Conservation (phyloP, 768 basidiomycete species). For the Krasilnikovozyma curviuscula region DNA sequence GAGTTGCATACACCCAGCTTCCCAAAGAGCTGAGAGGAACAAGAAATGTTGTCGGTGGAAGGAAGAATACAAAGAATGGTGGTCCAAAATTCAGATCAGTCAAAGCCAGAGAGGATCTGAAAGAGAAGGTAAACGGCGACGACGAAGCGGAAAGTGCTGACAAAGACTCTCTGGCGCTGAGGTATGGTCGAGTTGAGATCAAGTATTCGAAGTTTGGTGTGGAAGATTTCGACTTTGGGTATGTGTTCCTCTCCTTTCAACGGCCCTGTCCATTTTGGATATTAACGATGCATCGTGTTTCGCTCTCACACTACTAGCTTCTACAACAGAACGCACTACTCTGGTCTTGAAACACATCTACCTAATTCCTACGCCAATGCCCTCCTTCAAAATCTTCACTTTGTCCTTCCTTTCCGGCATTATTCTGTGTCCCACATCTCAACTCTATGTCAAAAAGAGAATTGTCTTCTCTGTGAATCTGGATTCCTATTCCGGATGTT, state of each 20-base stretch:
- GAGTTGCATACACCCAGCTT: slow-evolving; percentile 68
- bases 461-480: slow-evolving; percentile 84
- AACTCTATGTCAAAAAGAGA: slow-evolving; percentile 67
- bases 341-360: slow-evolving; percentile 91
- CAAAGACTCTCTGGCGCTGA: slow-evolving; percentile 37
- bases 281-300: background rate
- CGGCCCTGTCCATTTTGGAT: background rate
- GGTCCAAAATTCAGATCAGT: slow-evolving; percentile 31
- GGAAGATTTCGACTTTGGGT: slow-evolving; percentile 98
- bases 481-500: slow-evolving; percentile 91
- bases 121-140: slow-evolving; percentile 58
- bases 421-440: slow-evolving; percentile 84
- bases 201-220: slow-evolving; percentile 97
- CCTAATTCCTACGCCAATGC: slow-evolving; percentile 92
- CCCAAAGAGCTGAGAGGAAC: slow-evolving; percentile 69
- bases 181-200: slow-evolving; percentile 85
- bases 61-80: slow-evolving; percentile 31
- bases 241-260: slow-evolving; percentile 16
- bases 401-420: slow-evolving; percentile 50
- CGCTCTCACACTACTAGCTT: slow-evolving; percentile 36
- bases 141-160: slow-evolving; percentile 30
- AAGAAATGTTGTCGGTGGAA: slow-evolving; percentile 50
- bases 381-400: slow-evolving; percentile 75
- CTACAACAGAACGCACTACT: slow-evolving; percentile 77
- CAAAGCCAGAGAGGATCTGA: slow-evolving; percentile 19